Percentiles rank a stretch among this genome's conserved stretches.
phyloP scores from a whole-genome alignment of 2,329 filamentous ascomycete species.

The Sclerotinia spermophila region DNA sequence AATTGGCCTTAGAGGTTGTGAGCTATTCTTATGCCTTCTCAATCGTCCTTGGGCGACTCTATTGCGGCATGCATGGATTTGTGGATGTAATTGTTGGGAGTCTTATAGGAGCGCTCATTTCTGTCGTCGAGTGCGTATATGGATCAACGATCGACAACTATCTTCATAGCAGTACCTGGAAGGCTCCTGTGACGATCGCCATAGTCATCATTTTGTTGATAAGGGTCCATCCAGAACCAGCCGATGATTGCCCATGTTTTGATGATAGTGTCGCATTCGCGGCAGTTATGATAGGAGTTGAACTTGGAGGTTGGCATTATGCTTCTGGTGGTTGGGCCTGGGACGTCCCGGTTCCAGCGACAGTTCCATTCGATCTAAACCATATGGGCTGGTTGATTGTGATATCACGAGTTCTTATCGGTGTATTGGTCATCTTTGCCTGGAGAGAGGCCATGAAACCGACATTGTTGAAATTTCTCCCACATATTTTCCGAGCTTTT shows the following conservation, averaged over 20 bases:
- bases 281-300: constrained; percentile 81
- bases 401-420: constrained; percentile 66
- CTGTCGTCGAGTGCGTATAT: constrained; percentile 57
- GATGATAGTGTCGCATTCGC: constrained; percentile 94
- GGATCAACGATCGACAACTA: constrained; percentile 64
- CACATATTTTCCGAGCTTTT: constrained; percentile 81
- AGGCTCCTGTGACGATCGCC: constrained; percentile 60
- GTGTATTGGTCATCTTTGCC: constrained; percentile 77
- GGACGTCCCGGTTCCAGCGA: constrained; percentile 51
- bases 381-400: constrained; percentile 64
- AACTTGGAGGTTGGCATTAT: constrained; percentile 82
- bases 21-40: constrained; percentile 84
- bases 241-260: constrained; percentile 94
- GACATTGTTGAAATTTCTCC: constrained; percentile 69
- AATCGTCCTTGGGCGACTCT: constrained; percentile 85
- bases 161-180: constrained; percentile 61
- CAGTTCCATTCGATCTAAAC: constrained; percentile 61
- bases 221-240: constrained; percentile 89
- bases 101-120: constrained; percentile 65
- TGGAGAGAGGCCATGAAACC: constrained; percentile 94
- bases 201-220: constrained; percentile 71
- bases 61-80: constrained; percentile 99
- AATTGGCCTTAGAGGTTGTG: constrained; percentile 60
- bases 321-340: constrained; percentile 43
- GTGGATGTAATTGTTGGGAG: constrained; percentile 83